A percentile compares a stretch with the other conserved stretches of the same genome.
These are phyloP conservation scores for Orbilia javanica DNA, from an alignment of 2,329 filamentous ascomycete genomes.

Conservation along the genomic window DNA sequence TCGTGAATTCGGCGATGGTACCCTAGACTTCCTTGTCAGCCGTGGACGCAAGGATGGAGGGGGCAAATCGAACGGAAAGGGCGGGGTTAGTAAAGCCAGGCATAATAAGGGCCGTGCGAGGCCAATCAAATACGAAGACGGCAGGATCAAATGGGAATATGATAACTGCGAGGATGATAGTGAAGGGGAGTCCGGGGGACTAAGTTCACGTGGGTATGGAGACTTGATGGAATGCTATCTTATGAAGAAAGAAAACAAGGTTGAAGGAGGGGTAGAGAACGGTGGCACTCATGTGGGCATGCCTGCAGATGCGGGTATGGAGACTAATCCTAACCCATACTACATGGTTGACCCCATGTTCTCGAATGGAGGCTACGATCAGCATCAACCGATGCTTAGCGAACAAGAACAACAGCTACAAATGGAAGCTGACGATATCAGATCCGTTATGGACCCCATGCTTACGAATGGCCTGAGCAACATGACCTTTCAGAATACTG, in stretches of 20 bases:
- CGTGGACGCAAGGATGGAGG: conserved; percentile 39
- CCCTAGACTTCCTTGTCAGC: conserved; percentile 44
- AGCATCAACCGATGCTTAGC: background rate
- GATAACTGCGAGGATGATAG: conserved; percentile 58
- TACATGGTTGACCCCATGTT: conserved; percentile 52
- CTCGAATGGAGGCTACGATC: conserved; percentile 8
- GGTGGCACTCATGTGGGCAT: background rate
- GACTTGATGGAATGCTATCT: conserved; percentile 57
- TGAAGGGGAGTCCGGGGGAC: conserved; percentile 36
- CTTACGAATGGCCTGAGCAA: conserved; percentile 50
- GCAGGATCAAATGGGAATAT: conserved; percentile 55
- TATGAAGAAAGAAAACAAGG: conserved; percentile 53
- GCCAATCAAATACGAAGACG: conserved; percentile 51
- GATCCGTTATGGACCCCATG: conserved; percentile 54
- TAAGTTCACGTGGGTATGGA: conserved; percentile 49
- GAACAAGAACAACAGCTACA: conserved; percentile 29
- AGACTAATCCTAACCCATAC: conserved; percentile 31
- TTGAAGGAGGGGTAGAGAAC: conserved; percentile 14
- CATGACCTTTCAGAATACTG: conserved; percentile 31
- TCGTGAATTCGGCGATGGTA: conserved; percentile 51
- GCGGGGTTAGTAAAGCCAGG: conserved; percentile 22
- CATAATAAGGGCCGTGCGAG: conserved; percentile 49
- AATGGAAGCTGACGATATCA: conserved; percentile 44
- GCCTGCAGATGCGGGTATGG: background rate
- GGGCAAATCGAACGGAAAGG: conserved; percentile 35